Conservation (phyloP, 495 filamentous ascomycete genomes). For the Apiosordaria backusii region DNA sequence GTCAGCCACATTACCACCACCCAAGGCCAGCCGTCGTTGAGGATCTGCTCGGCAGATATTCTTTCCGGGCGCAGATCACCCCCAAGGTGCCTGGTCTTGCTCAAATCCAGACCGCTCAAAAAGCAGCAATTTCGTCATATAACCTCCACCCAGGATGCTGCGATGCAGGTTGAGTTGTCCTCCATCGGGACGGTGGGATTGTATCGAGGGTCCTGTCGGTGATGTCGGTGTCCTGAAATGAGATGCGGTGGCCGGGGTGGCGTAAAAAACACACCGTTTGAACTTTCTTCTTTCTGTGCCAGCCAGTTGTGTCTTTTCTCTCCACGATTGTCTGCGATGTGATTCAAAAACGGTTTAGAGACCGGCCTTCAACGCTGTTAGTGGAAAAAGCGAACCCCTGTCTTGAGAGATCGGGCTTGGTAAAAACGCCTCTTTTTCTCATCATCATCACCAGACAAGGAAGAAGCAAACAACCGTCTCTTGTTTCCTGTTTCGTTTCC, state of each 20-base stretch:
- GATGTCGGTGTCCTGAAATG: not conserved
- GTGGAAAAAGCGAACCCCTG: not conserved
- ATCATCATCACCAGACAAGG: not conserved
- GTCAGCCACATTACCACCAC: not conserved
- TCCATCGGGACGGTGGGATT: too few relatives aligned
- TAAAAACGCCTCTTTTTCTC: not conserved
- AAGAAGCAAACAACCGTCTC: not conserved
- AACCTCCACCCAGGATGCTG: not conserved
- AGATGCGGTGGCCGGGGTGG: not conserved
- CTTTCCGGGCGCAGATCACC: constrained; percentile 1
- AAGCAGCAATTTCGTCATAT: not conserved
- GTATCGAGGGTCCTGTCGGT: too few relatives aligned
- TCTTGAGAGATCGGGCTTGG: not conserved
- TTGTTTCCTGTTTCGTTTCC: not conserved
- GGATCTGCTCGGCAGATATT: not conserved
- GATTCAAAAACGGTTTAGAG: not conserved
- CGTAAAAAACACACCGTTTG: too few relatives aligned
- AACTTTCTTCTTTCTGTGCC: not conserved
- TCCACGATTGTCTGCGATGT: not conserved
- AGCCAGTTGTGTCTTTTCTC: not conserved
- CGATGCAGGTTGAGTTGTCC: not conserved
- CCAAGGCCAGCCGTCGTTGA: not conserved
- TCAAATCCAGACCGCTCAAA: not conserved
- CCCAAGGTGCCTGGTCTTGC: not conserved
- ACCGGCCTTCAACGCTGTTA: too few relatives aligned